These are phyloP conservation scores for Tieghemostelium lacteum DNA, from an alignment of 78 protist species.

Conservation along the genomic window DNA sequence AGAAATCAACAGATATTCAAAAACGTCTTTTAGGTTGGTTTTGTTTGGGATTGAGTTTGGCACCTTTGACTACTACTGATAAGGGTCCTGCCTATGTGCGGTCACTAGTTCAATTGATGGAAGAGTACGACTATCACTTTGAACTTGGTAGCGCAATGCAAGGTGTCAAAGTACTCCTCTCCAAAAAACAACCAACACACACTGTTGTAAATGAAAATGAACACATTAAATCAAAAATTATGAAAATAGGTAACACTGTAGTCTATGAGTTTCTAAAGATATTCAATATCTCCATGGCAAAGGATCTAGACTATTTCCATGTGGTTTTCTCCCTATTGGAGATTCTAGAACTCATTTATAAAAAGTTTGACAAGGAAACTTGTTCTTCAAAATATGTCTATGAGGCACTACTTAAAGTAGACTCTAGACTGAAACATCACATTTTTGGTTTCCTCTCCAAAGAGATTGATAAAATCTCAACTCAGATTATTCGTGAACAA, in stretches of 20 bases:
- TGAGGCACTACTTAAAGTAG: slow-evolving; percentile 50
- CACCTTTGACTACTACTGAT: slow-evolving; percentile 57
- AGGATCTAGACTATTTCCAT: slow-evolving; percentile 70
- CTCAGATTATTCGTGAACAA: slow-evolving; percentile 43
- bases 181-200: slow-evolving; percentile 55
- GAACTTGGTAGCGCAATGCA: slow-evolving; percentile 63
- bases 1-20: slow-evolving; percentile 46
- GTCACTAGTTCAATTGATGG: slow-evolving; percentile 67
- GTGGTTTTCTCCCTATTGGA: slow-evolving; percentile 58
- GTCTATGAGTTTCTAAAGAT: slow-evolving; percentile 70
- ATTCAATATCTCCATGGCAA: slow-evolving; percentile 64
- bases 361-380: slow-evolving; percentile 64
- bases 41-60: slow-evolving; percentile 69
- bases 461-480: slow-evolving; percentile 63
- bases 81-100: slow-evolving; percentile 69
- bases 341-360: slow-evolving; percentile 62
- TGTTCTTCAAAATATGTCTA: slow-evolving; percentile 66
- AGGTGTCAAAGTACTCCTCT: slow-evolving; percentile 60
- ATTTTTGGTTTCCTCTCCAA: slow-evolving; percentile 73
- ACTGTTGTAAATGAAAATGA: slow-evolving; percentile 66
- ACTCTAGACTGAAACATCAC: slow-evolving; percentile 47
- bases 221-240: slow-evolving; percentile 71
- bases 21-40: slow-evolving; percentile 63
- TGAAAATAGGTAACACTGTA: slow-evolving; percentile 64
- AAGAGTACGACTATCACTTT: slow-evolving; percentile 71